Conservation (phyloP, 2,329 filamentous ascomycete genomes). For the Lachnellula occidentalis region DNA sequence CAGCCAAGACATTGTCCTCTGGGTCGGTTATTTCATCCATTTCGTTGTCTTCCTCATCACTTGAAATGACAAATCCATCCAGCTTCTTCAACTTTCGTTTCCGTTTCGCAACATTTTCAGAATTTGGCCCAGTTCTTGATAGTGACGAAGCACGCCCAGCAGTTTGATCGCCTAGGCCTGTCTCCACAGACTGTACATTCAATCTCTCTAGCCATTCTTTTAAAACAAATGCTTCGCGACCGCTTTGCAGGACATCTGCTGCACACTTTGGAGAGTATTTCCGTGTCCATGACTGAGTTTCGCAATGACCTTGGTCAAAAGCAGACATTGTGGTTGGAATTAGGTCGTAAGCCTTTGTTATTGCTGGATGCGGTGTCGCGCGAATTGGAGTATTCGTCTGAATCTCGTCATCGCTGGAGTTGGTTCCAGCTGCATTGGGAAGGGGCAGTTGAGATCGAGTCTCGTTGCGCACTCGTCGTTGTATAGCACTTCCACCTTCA, state of each 20-base stretch:
- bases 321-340: conserved; percentile 63
- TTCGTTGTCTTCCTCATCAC: conserved; percentile 66
- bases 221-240: conserved; percentile 63
- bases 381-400: conserved; percentile 16
- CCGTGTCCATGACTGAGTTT: conserved; percentile 67
- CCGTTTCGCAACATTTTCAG: conserved; percentile 49
- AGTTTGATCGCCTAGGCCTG: conserved; percentile 37
- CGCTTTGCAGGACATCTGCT: conserved; percentile 68
- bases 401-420: conserved; percentile 35
- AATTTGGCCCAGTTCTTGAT: conserved; percentile 25
- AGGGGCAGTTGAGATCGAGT: conserved; percentile 30
- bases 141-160: conserved; percentile 17
- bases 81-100: conserved; percentile 62
- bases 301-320: conserved; percentile 75
- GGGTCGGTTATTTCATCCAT: conserved; percentile 63
- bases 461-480: conserved; percentile 42
- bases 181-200: conserved; percentile 71
- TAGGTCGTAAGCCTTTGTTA: conserved; percentile 53
- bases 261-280: conserved; percentile 76
- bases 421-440: conserved; percentile 13
- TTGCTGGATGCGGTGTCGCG: conserved; percentile 46
- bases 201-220: conserved; percentile 76
- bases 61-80: conserved; percentile 74
- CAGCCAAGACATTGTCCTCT: conserved; percentile 41
- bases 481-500: conserved; percentile 51